Evolutionary conservation across 371 early-diverging fungal species (phyloP), one percentile per base, ranked within the genome.

Genomic region (Actinomortierella ambigua): DNA sequence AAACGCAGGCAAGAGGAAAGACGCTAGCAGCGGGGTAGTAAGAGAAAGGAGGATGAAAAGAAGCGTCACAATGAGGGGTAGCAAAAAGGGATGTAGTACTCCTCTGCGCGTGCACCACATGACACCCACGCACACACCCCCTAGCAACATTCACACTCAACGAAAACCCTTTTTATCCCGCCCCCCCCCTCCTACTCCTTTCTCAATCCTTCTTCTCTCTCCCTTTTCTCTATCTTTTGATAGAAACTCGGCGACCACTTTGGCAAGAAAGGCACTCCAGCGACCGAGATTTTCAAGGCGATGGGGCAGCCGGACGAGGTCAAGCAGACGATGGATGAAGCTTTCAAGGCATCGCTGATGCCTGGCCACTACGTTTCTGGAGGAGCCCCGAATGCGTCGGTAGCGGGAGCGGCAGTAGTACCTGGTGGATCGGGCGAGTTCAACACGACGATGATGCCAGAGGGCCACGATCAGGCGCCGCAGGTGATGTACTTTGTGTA

Each of bases 281-380:
- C 83, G 2, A 56, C 78, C 0, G 61, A 77, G 34, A 59, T 83
- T 23, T 54, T 81, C 23, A 22, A 52, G 39, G 77, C 69, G 13
- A 70, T 88, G 77, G 86, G 86, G 5, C 59, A 77, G 20, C 88
- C 88, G 4, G 86, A 87, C 53, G 84, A 81, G 52, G 55, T 81
- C 48, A 79, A 77, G 26, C 77, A 66, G 14, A 50, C 66, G 27
- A 53, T 82, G 69, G 62, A 75, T 14, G 64, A 59, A 28, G 50
- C 56, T 11, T 63, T 59, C 53, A 73, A 42, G 18, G 68, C 61
- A 29, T 76, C 54, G 52, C 56, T 51, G 24, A 82, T 82, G 82
- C 82, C 82, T 28, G 82, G 82, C 49, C 67, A 47, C 9, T 14
- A 52, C 17, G 2, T 71, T 11, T 59, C 63, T 1, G 73, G 73